Evolutionary conservation across 2,329 filamentous ascomycete species (phyloP).

Genomic region (Aspergillus sp.): DNA sequence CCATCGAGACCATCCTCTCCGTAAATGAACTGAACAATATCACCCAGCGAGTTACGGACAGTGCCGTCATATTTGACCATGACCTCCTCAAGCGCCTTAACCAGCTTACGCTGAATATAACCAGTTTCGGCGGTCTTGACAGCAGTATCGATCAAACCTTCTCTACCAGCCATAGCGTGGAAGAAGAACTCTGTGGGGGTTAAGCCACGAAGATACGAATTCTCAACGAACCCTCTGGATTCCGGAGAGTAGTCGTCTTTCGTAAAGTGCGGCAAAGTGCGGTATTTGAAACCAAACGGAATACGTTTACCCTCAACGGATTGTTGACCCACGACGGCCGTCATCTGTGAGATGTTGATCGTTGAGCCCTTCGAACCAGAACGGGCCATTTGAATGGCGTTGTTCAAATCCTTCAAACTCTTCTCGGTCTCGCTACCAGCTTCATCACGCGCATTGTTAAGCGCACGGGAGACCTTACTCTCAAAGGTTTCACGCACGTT

Average conservation of each 20-base stretch:
- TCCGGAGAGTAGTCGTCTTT: constrained; percentile 99
- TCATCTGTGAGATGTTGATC: constrained; percentile 99
- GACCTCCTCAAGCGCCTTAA: constrained; percentile 96
- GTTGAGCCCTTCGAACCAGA: constrained; percentile 98
- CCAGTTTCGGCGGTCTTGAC: constrained; percentile 99
- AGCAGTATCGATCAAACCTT: constrained; percentile 98
- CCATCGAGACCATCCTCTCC: constrained; percentile 96
- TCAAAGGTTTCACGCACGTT: constrained; percentile 98
- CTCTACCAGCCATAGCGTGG: constrained; percentile 99
- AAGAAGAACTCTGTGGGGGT: constrained; percentile 99
- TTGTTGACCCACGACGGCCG: constrained; percentile 94
- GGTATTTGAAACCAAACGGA: constrained; percentile 98
- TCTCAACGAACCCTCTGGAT: constrained; percentile 96
- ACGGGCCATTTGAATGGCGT: constrained; percentile 91
- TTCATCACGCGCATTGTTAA: constrained; percentile 95
- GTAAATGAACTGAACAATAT: constrained; percentile 96
- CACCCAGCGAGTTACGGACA: constrained; percentile 92
- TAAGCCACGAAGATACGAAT: constrained; percentile 93
- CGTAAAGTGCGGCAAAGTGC: constrained; percentile 94
- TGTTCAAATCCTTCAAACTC: constrained; percentile 93
- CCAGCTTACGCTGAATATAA: constrained; percentile 97
- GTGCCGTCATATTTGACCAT: constrained; percentile 98
- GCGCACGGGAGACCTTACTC: constrained; percentile 88
- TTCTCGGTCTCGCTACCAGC: constrained; percentile 90
- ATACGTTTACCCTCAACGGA: constrained; percentile 98